phyloP scores from a whole-genome alignment of 2,329 filamentous ascomycete species.

The Cladosporium sp. region DNA sequence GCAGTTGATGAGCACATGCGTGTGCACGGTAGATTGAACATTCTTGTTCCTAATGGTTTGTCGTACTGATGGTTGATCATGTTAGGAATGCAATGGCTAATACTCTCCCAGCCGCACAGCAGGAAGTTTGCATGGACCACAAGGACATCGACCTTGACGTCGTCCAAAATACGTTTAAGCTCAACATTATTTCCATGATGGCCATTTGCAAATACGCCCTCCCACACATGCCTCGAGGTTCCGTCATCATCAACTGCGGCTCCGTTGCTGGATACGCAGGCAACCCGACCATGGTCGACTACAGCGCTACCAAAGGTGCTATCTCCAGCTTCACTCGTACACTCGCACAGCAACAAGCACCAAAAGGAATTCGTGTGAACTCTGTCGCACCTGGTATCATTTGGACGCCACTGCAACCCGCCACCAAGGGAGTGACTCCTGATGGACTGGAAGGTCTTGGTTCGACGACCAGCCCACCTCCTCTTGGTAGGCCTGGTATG shows the following conservation, averaged over 20 bases:
- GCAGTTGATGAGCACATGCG: constrained; percentile 53
- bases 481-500: constrained; percentile 29
- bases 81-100: neutral
- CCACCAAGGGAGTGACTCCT: constrained; percentile 36
- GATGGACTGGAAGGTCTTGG: constrained; percentile 24
- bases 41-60: constrained; percentile 53
- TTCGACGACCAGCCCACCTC: constrained; percentile 20
- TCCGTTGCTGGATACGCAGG: constrained; percentile 47
- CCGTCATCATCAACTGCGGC: constrained; percentile 54
- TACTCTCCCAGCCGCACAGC: constrained; percentile 45
- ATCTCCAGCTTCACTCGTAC: constrained; percentile 44
- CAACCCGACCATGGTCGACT: constrained; percentile 40
- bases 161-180: constrained; percentile 54
- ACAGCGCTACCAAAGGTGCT: constrained; percentile 39
- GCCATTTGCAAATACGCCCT: constrained; percentile 56
- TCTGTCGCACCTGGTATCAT: constrained; percentile 57
- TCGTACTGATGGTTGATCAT: neutral
- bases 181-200: constrained; percentile 56
- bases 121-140: constrained; percentile 51
- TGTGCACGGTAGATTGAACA: constrained; percentile 37
- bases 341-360: constrained; percentile 44
- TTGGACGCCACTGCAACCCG: constrained; percentile 43
- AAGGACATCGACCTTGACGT: constrained; percentile 51
- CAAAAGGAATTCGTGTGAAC: constrained; percentile 51
- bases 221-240: constrained; percentile 50